Evolutionary conservation across 352 stramenopile species (phyloP), one percentile per base, ranked within the genome.

Genomic region (Aphanomyces euteiches): DNA sequence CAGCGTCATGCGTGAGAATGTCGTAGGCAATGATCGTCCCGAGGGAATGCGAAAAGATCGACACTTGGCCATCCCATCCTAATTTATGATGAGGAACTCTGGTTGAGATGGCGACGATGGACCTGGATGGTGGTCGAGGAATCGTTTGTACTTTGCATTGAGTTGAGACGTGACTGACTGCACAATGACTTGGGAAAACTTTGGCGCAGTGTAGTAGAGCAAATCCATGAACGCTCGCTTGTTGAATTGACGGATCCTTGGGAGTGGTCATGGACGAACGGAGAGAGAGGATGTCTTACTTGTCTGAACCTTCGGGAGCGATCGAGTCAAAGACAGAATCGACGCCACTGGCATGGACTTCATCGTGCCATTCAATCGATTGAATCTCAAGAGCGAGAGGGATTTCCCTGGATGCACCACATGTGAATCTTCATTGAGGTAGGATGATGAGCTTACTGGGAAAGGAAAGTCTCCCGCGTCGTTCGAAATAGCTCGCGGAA

Each of bases 181-280:
- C 48, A 97, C 80, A 56, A 98, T 96, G 19, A 96, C 77, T 67
- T 97, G 91, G 6, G 93, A 89, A 72, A 97, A 96, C 3, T 87
- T 79, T 41, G 90, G 88, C 17, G 85, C 95, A 72, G 97, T 77
- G 76, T 97, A 98, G 58, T 96, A 98, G 4, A 97, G 73, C n/a
- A 97, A 85, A 63, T 98, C 92, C 87, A 98, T 96, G 39, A 98
- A 78, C 0, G 92, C 97, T 74, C 97, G 91, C 72, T 98, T 98
- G 72, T 90, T 96, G 72, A 97, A 98, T 38, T 96, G 81, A 47
- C 92, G 82, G 73, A 98, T 91, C 43, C 87, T 93, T 70, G 7
- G 36, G 34, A 13, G 15, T 58, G 73, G 7, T 40, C 38, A 38
- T 45, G 66, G 40, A 40, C 59, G 37, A 57, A 7, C 61, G 21